Conservation (phyloP, 2,329 filamentous ascomycete species). For the Penicillium sp. region DNA sequence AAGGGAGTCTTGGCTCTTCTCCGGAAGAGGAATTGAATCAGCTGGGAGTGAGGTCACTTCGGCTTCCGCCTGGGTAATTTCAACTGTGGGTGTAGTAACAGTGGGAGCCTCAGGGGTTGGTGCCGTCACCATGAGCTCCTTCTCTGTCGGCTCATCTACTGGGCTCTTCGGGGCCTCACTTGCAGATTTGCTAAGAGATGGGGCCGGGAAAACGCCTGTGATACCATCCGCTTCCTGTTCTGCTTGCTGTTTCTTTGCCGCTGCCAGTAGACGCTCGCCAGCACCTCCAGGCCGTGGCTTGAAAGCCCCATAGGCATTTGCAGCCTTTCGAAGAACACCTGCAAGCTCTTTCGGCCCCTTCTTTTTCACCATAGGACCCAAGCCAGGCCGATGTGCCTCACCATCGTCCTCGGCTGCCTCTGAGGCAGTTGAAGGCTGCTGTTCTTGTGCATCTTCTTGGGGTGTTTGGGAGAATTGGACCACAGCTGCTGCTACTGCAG, state of each 20-base stretch:
- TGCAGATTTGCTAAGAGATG: slow-evolving; percentile 48
- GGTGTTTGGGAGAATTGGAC: background rate
- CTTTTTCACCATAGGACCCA: slow-evolving; percentile 88
- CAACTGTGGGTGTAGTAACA: slow-evolving; percentile 34
- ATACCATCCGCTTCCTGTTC: slow-evolving; percentile 79
- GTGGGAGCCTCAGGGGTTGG: slow-evolving; percentile 17
- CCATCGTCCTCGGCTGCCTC: slow-evolving; percentile 46
- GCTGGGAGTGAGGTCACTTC: slow-evolving; percentile 27
- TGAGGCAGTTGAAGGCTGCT: slow-evolving; percentile 12
- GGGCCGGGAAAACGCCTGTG: slow-evolving; percentile 81
- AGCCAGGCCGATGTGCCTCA: slow-evolving; percentile 65
- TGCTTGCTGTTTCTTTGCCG: slow-evolving; percentile 53
- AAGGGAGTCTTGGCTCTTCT: slow-evolving; percentile 24
- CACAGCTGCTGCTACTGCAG: slow-evolving; percentile 17
- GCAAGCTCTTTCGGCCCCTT: slow-evolving; percentile 72
- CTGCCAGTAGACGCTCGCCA: slow-evolving; percentile 71
- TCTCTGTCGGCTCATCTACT: slow-evolving; percentile 31
- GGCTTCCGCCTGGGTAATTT: slow-evolving; percentile 37
- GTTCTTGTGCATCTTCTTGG: slow-evolving; percentile 2
- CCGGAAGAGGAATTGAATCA: slow-evolving; percentile 21
- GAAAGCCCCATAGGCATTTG: slow-evolving; percentile 69
- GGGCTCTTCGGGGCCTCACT: slow-evolving; percentile 39
- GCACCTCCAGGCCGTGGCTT: slow-evolving; percentile 86
- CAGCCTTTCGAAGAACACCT: slow-evolving; percentile 76
- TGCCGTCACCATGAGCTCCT: slow-evolving; percentile 27